Percentiles rank a stretch among this genome's conserved stretches.
phyloP scores from a whole-genome alignment of 169 alveolate species.

The Plasmodium yoelii region DNA sequence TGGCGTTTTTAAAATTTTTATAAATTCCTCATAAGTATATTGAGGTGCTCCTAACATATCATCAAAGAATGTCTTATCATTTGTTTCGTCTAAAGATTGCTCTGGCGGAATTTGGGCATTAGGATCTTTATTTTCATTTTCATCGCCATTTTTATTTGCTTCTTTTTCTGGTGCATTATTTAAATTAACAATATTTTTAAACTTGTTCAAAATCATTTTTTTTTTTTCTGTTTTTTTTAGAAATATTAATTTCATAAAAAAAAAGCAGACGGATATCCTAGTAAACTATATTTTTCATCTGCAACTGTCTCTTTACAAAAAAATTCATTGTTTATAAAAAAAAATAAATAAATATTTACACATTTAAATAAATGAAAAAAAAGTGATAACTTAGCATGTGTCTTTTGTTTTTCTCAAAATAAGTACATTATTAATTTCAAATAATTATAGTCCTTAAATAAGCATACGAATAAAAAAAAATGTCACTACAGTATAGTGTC shows the following conservation, averaged over 20 bases:
- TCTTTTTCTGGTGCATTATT: constrained; percentile 39
- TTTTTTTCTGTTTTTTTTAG: neutral
- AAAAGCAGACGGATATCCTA: neutral
- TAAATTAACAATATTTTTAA: constrained; percentile 50
- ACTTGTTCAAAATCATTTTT: constrained; percentile 38
- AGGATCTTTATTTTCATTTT: constrained; percentile 37
- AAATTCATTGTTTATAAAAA: constrained; percentile 2
- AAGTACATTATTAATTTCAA: no score
- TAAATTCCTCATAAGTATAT: constrained; percentile 83
- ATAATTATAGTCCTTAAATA: no score
- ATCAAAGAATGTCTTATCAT: constrained; percentile 78
- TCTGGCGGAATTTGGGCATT: constrained; percentile 8
- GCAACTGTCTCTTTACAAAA: neutral
- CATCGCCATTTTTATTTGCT: constrained; percentile 33
- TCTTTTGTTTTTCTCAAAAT: no score
- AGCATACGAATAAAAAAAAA: no score
- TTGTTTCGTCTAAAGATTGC: constrained; percentile 26
- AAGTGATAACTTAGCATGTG: no score
- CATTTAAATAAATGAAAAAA: no score
- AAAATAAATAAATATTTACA: neutral
- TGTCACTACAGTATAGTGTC: no score
- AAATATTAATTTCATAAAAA: neutral
- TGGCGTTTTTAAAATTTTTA: constrained; percentile 77
- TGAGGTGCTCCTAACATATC: constrained; percentile 82
- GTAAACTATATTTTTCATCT: neutral